Evolutionary conservation across 768 basidiomycete species (phyloP).

Genomic region (Boletus sp.): DNA sequence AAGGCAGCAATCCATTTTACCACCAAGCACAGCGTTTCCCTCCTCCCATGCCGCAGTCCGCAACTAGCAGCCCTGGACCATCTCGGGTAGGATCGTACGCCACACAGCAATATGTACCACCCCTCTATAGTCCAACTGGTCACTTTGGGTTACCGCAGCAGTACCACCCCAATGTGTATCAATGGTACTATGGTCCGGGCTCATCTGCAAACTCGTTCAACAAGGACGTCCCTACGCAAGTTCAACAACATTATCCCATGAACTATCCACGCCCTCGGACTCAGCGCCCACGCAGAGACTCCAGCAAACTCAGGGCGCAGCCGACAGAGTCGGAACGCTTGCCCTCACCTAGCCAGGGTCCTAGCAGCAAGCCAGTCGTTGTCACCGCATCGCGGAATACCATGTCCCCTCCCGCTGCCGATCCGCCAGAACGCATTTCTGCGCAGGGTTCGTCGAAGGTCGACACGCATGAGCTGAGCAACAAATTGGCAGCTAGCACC

Average conservation of each 20-base stretch:
- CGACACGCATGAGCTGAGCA: background rate
- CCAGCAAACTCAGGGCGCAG: conserved; percentile 16
- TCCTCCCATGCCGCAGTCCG: conserved; percentile 21
- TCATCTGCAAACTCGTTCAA: conserved; percentile 25
- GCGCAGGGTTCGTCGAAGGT: background rate
- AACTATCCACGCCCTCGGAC: conserved; percentile 26
- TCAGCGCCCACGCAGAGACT: conserved; percentile 20
- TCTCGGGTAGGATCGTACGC: conserved; percentile 21
- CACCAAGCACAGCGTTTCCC: conserved; percentile 21
- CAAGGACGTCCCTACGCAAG: conserved; percentile 27
- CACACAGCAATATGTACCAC: conserved; percentile 12
- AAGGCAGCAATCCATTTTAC: conserved; percentile 29
- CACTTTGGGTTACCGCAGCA: conserved; percentile 38
- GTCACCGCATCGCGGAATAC: background rate
- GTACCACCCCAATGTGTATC: conserved; percentile 38
- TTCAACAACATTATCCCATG: conserved; percentile 32
- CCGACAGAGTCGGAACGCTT: conserved; percentile 7
- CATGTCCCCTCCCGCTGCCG: background rate
- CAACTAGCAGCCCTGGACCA: conserved; percentile 16
- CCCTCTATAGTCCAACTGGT: conserved; percentile 29
- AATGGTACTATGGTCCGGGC: conserved; percentile 47
- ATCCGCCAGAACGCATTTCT: conserved; percentile 1
- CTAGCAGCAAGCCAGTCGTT: background rate
- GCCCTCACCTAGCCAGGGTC: conserved; percentile 5
- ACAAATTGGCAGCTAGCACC: background rate